phyloP scores from a whole-genome alignment of 768 basidiomycete genomes.

The Cyclocybe aegerita region DNA sequence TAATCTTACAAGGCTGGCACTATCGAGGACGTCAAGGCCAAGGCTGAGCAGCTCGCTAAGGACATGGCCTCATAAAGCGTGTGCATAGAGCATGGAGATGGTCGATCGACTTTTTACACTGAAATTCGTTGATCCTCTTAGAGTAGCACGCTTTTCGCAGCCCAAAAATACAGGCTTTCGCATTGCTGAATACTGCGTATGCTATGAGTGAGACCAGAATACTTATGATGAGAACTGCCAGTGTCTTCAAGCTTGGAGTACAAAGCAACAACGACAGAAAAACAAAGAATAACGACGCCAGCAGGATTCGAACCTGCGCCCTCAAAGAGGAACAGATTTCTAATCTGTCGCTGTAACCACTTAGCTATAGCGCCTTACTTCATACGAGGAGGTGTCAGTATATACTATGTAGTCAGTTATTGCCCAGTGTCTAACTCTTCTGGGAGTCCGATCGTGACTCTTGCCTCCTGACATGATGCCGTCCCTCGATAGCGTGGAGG shows the following conservation, averaged over 20 bases:
- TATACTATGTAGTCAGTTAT: no score
- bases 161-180: conserved; percentile 10
- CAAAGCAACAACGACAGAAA: background rate
- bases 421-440: background rate
- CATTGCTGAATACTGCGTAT: conserved; percentile 8
- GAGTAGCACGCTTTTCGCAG: conserved; percentile 15
- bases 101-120: conserved; percentile 13
- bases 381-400: no score
- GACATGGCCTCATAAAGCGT: conserved; percentile 69
- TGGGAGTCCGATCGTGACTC: background rate
- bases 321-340: conserved; percentile 69
- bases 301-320: conserved; percentile 70
- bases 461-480: conserved; percentile 24
- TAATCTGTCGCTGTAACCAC: conserved; percentile 81
- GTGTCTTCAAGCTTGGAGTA: background rate
- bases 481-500: conserved; percentile 66
- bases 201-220: no score
- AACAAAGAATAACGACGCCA: conserved; percentile 43
- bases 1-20: conserved; percentile 62
- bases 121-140: conserved; percentile 13
- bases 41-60: conserved; percentile 97
- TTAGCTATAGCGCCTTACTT: conserved; percentile 72
- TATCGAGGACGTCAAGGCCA: conserved; percentile 94
- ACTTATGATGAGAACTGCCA: conserved; percentile 1
- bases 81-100: conserved; percentile 6